Evolutionary conservation across 2,329 filamentous ascomycete species (phyloP).

Genomic region (Mycogone perniciosa): DNA sequence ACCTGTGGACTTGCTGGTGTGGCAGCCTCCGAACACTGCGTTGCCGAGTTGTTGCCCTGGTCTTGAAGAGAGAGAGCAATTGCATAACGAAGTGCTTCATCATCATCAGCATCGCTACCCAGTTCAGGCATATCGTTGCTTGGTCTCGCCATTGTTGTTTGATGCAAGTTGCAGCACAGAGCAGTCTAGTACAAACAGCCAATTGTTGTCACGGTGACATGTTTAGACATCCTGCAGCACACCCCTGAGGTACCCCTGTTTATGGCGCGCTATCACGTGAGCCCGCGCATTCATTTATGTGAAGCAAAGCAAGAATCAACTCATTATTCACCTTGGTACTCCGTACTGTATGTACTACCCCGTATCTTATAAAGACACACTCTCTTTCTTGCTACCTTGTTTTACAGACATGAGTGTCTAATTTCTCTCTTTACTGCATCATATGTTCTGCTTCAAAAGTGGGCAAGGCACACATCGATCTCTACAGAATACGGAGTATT

Average conservation of each 20-base stretch:
- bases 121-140: conserved; percentile 18
- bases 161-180: not conserved
- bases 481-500: no score
- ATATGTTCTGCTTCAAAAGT: no score
- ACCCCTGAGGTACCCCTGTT: not conserved
- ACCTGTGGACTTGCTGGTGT: not conserved
- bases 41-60: conserved; percentile 10
- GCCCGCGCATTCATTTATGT: conserved; percentile 11
- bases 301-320: not conserved
- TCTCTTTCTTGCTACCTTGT: no score
- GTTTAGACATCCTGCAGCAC: not conserved
- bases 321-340: not conserved
- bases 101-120: conserved; percentile 39
- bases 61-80: conserved; percentile 51
- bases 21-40: not conserved
- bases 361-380: no score
- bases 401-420: no score
- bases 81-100: conserved; percentile 54
- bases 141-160: not conserved
- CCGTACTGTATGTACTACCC: no score
- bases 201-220: not conserved
- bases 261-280: conserved; percentile 24
- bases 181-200: not conserved
- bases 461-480: no score
- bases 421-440: no score